Percentiles rank a stretch among this genome's conserved stretches.
These are phyloP conservation scores for Maudiozyma bulderi DNA, from an alignment of 805 yeast genomes.

Conservation along the genomic window DNA sequence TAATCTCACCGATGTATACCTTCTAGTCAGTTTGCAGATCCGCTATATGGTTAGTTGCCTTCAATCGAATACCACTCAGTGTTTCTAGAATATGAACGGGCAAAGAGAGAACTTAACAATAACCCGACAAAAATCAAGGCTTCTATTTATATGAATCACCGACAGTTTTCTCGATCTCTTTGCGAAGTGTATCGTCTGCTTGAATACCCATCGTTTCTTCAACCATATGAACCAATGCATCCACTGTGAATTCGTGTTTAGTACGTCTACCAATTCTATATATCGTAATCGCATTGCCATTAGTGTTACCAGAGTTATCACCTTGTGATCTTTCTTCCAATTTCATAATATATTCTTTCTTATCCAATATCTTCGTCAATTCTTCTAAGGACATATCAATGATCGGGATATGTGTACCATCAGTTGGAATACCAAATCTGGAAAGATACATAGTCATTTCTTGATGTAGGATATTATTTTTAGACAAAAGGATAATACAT, in stretches of 20 bases:
- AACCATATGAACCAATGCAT: conserved; percentile 14
- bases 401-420: conserved; percentile 21
- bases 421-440: conserved; percentile 22
- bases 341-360: conserved; percentile 17
- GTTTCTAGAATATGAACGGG: too few relatives aligned
- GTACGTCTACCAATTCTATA: conserved; percentile 25
- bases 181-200: conserved; percentile 8
- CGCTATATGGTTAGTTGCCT: too few relatives aligned
- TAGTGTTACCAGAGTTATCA: not conserved
- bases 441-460: conserved; percentile 14
- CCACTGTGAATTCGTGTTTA: conserved; percentile 18
- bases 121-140: too few relatives aligned
- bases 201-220: conserved; percentile 14
- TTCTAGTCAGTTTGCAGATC: too few relatives aligned
- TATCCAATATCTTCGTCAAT: conserved; percentile 14
- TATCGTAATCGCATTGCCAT: not conserved
- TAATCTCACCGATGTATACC: too few relatives aligned
- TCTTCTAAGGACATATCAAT: conserved; percentile 17
- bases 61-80: too few relatives aligned
- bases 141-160: conserved; percentile 19
- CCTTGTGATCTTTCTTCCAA: conserved; percentile 11
- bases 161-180: conserved; percentile 16
- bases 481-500: conserved; percentile 19
- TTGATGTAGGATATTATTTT: conserved; percentile 20
- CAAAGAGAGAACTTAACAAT: too few relatives aligned